Percentiles rank a stretch among this genome's conserved stretches.
Conservation (phyloP, 352 stramenopile species). For the Globisporangium apiculatum region DNA sequence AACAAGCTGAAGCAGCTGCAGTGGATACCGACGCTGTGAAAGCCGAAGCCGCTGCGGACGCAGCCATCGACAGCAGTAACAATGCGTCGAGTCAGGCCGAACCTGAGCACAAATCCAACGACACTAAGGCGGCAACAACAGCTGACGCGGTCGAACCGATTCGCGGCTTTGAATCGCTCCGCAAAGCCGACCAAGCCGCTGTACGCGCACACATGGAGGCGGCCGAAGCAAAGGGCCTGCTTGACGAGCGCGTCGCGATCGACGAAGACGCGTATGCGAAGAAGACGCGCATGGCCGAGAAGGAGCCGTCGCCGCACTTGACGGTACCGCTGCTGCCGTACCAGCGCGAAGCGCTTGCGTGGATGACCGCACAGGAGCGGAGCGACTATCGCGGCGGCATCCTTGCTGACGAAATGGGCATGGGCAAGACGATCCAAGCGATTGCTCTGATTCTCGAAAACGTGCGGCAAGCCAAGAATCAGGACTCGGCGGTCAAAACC, state of each 20-base stretch:
- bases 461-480: constrained; percentile 22
- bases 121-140: constrained; percentile 12
- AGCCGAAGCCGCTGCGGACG: background rate
- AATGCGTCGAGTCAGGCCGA: constrained; percentile 4
- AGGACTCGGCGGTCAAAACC: background rate
- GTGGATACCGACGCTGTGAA: background rate
- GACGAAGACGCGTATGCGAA: constrained; percentile 66
- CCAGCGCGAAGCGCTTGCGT: constrained; percentile 95
- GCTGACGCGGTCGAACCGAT: constrained; percentile 27
- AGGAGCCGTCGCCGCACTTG: constrained; percentile 66
- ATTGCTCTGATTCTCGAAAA: constrained; percentile 96
- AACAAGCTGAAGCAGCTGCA: background rate
- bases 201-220: constrained; percentile 51
- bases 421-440: constrained; percentile 97
- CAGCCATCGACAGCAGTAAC: background rate
- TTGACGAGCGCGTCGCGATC: constrained; percentile 68
- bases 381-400: constrained; percentile 91
- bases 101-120: background rate
- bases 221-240: constrained; percentile 37
- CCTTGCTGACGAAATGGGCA: constrained; percentile 98
- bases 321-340: constrained; percentile 95
- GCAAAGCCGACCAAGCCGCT: constrained; percentile 31
- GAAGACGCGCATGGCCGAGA: constrained; percentile 57
- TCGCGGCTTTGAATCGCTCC: constrained; percentile 33
- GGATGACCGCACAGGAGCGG: constrained; percentile 92